Conservation (phyloP, 2,329 filamentous ascomycete genomes). For the Cladophialophora carrionii region DNA sequence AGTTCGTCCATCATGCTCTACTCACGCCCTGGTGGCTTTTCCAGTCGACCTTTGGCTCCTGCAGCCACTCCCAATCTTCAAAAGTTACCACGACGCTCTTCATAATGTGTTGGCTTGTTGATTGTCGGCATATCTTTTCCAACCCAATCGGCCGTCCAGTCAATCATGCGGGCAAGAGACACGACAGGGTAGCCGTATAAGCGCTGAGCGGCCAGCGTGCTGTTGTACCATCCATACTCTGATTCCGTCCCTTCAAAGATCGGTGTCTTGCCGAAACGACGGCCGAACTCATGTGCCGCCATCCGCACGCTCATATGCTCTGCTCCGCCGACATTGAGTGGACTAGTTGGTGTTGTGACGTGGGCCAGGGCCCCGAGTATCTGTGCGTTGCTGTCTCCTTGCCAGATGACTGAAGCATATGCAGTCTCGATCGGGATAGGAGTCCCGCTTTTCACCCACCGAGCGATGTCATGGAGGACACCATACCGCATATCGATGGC, state of each 20-base stretch:
- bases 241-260: slow-evolving; percentile 8
- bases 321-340: slow-evolving; percentile 1
- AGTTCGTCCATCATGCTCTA: no score
- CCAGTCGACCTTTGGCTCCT: not conserved
- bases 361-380: slow-evolving; percentile 10
- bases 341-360: slow-evolving; percentile 2
- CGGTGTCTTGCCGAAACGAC: slow-evolving; percentile 2
- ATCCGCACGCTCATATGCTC: slow-evolving; percentile 11
- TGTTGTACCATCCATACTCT: slow-evolving; percentile 6
- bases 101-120: slow-evolving; percentile 13
- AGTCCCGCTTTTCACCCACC: not conserved
- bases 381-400: slow-evolving; percentile 9
- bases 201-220: slow-evolving; percentile 7
- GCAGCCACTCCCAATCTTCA: not conserved
- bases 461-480: slow-evolving; percentile 7
- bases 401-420: slow-evolving; percentile 10
- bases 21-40: not conserved
- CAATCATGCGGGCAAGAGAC: slow-evolving; percentile 14
- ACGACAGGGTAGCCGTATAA: slow-evolving; percentile 11
- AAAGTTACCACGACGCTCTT: slow-evolving; percentile 14
- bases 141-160: slow-evolving; percentile 14
- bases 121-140: slow-evolving; percentile 1
- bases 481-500: slow-evolving; percentile 14
- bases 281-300: slow-evolving; percentile 8
- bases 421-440: slow-evolving; percentile 8